Evolutionary conservation across 2,329 filamentous ascomycete genomes (phyloP).

Genomic region (Colletotrichum zoysiae): DNA sequence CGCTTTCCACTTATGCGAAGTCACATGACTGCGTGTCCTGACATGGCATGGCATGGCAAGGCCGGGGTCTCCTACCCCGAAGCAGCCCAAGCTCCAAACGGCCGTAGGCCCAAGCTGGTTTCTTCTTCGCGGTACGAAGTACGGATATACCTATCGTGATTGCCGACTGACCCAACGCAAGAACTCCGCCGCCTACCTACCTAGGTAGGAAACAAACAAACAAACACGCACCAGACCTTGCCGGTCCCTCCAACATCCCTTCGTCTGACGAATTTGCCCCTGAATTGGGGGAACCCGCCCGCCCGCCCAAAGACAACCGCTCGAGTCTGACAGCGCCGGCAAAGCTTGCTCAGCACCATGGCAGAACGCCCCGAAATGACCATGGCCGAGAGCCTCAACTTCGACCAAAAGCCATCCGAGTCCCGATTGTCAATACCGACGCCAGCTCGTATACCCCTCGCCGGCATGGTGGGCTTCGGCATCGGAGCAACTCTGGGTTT

Average conservation of each 20-base stretch:
- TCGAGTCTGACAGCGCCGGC: not conserved
- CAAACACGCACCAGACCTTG: not conserved
- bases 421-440: slow-evolving; percentile 74
- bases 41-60: no score
- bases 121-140: not conserved
- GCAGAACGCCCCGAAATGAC: slow-evolving; percentile 21
- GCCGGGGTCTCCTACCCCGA: not conserved
- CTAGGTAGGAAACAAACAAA: no score
- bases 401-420: slow-evolving; percentile 49
- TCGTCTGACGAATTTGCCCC: not conserved
- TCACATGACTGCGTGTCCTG: slow-evolving; percentile 47
- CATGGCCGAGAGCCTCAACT: slow-evolving; percentile 43
- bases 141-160: no score
- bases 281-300: not conserved
- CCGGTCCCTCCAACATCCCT: not conserved
- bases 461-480: slow-evolving; percentile 71
- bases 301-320: not conserved
- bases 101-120: not conserved
- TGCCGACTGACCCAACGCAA: not conserved
- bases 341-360: slow-evolving; percentile 16
- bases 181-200: no score
- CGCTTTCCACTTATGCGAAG: slow-evolving; percentile 41
- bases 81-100: slow-evolving; percentile 21
- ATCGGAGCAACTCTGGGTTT: slow-evolving; percentile 80
- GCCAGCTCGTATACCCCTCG: slow-evolving; percentile 73